Conservation (phyloP, 768 basidiomycete species). For the Mycena capillaripes region DNA sequence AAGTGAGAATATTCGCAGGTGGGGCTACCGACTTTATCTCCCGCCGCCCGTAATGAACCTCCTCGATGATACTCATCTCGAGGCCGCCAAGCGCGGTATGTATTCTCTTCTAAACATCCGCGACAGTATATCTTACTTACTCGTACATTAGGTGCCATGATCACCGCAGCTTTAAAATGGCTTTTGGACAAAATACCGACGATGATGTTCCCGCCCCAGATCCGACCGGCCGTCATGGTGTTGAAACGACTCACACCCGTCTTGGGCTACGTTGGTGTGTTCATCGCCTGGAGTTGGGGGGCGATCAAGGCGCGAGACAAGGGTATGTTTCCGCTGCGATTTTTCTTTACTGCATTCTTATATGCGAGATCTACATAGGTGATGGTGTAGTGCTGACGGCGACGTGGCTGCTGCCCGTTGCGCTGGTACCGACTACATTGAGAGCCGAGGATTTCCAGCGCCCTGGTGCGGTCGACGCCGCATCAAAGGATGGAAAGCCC, state of each 20-base stretch:
- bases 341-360: background rate
- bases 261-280: slow-evolving; percentile 79
- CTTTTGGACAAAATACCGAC: slow-evolving; percentile 75
- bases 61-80: slow-evolving; percentile 73
- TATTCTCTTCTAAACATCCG: no score
- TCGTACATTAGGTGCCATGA: no score
- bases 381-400: slow-evolving; percentile 87
- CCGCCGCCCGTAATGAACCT: slow-evolving; percentile 81
- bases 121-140: no score
- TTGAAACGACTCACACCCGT: slow-evolving; percentile 76
- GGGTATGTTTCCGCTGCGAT: slow-evolving; percentile 53
- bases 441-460: slow-evolving; percentile 48
- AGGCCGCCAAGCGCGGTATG: slow-evolving; percentile 82
- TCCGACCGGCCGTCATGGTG: slow-evolving; percentile 68
- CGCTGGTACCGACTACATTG: slow-evolving; percentile 83
- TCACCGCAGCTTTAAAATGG: slow-evolving; percentile 83
- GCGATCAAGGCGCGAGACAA: slow-evolving; percentile 76
- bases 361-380: slow-evolving; percentile 57
- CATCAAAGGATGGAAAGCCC: background rate
- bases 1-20: slow-evolving; percentile 23
- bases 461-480: slow-evolving; percentile 31
- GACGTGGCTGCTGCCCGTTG: slow-evolving; percentile 85
- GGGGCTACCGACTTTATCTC: slow-evolving; percentile 77
- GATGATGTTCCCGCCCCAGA: slow-evolving; percentile 69
- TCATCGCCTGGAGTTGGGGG: slow-evolving; percentile 86